Evolutionary conservation across 208 protist species (phyloP).

Genomic region (Trypanosoma conorhini): DNA sequence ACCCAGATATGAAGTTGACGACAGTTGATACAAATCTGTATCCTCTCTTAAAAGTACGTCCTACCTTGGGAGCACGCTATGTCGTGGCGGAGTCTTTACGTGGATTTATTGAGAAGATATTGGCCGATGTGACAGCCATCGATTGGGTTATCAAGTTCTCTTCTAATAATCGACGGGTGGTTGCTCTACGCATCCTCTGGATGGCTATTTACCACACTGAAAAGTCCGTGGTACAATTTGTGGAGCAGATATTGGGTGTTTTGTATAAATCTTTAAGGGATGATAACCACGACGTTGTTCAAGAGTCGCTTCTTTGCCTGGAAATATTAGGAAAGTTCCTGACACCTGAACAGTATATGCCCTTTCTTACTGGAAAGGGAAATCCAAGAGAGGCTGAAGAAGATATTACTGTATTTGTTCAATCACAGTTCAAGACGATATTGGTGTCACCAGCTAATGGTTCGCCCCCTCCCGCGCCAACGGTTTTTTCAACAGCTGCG

Average conservation of each 20-base stretch:
- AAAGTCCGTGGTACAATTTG: constrained; percentile 80
- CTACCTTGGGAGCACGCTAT: constrained; percentile 74
- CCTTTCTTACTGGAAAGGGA: constrained; percentile 73
- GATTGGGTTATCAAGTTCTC: constrained; percentile 91
- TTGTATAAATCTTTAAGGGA: constrained; percentile 87
- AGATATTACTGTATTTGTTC: constrained; percentile 36
- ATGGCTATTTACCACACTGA: constrained; percentile 78
- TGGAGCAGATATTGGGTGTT: constrained; percentile 75
- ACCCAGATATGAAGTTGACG: constrained; percentile 63
- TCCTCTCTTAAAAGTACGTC: constrained; percentile 52
- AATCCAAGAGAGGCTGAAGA: constrained; percentile 34
- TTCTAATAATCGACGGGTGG: constrained; percentile 78
- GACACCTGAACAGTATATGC: constrained; percentile 89
- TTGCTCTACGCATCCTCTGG: constrained; percentile 81
- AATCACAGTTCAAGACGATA: constrained; percentile 61
- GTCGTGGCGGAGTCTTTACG: constrained; percentile 76
- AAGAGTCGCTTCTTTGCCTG: constrained; percentile 74
- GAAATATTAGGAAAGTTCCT: constrained; percentile 86
- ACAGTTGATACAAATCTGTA: constrained; percentile 32
- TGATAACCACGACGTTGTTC: constrained; percentile 65
- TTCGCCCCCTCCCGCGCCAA: constrained; percentile 27
- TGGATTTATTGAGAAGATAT: constrained; percentile 60
- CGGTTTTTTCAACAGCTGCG: constrained; percentile 87
- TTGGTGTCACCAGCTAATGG: constrained; percentile 51
- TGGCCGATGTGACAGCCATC: constrained; percentile 74